Percentiles rank a stretch among this genome's conserved stretches.
Evolutionary conservation across 2,329 filamentous ascomycete species (phyloP).

Genomic region (Scedosporium minutisporum): DNA sequence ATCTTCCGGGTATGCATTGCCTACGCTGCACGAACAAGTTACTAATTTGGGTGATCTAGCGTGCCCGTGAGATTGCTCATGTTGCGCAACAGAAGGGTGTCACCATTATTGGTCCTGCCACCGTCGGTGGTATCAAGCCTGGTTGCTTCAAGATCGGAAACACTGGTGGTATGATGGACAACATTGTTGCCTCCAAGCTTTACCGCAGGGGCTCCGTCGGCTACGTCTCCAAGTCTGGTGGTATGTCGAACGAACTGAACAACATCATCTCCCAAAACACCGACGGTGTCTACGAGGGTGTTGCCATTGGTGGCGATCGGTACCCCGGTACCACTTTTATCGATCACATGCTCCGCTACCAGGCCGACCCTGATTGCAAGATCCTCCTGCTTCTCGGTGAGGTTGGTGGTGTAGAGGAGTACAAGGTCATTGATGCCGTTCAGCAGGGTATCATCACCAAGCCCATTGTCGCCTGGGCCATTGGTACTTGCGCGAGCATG

Average conservation of each 20-base stretch:
- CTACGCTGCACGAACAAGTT: background rate
- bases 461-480: constrained; percentile 98
- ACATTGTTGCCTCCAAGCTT: constrained; percentile 99
- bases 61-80: constrained; percentile 95
- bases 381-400: constrained; percentile 92
- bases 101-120: constrained; percentile 97
- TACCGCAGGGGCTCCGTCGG: constrained; percentile 98
- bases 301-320: constrained; percentile 97
- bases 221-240: constrained; percentile 99
- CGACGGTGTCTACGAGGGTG: constrained; percentile 97
- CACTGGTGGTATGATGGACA: constrained; percentile 99
- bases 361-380: constrained; percentile 96
- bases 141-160: constrained; percentile 99
- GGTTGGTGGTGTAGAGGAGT: constrained; percentile 98
- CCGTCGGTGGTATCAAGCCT: constrained; percentile 98
- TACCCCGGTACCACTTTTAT: constrained; percentile 99
- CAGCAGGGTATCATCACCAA: constrained; percentile 93
- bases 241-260: constrained; percentile 99
- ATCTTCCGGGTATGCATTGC: background rate
- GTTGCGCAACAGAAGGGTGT: constrained; percentile 97
- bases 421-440: constrained; percentile 97
- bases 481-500: constrained; percentile 98
- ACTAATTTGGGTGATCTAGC: constrained; percentile 36
- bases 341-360: constrained; percentile 93
- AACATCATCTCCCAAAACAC: constrained; percentile 97